These are phyloP conservation scores for Aureobasidium sp. DNA, from an alignment of 2,329 filamentous ascomycete species.

Conservation along the genomic window DNA sequence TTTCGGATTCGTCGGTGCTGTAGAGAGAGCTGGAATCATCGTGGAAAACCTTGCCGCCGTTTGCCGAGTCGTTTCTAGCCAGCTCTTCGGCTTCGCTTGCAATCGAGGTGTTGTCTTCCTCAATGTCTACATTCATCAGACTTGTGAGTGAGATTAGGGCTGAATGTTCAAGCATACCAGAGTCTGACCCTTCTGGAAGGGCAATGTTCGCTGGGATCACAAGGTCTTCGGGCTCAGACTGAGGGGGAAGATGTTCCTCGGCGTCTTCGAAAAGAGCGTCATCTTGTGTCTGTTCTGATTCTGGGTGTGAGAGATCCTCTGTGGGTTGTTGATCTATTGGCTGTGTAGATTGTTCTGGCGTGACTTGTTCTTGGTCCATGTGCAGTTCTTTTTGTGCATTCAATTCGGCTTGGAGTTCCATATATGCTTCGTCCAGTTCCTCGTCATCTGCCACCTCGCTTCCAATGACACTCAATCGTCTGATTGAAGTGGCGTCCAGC, in stretches of 20 bases:
- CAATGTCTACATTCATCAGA: not conserved
- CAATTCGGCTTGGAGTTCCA: not conserved
- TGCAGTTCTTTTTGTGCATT: not conserved
- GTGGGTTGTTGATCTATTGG: not conserved
- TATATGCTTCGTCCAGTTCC: not conserved
- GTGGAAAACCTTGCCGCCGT: constrained; percentile 7
- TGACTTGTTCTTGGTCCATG: not conserved
- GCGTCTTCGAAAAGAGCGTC: not conserved
- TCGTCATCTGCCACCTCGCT: not conserved
- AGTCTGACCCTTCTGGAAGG: not conserved
- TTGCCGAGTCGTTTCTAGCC: constrained; percentile 4
- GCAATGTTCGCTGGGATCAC: not conserved
- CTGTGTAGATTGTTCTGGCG: not conserved
- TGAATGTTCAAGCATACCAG: not conserved
- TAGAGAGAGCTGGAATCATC: constrained; percentile 7
- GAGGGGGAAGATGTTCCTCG: not conserved
- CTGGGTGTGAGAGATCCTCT: not conserved
- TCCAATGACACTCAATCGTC: constrained; percentile 4
- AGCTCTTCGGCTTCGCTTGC: not conserved
- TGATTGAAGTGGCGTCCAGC: constrained; percentile 9
- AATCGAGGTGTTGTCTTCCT: not conserved
- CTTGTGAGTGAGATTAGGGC: not conserved
- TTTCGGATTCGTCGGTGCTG: constrained; percentile 3
- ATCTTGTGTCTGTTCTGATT: not conserved
- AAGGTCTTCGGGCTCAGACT: not conserved